Percentiles rank a stretch among this genome's conserved stretches.
Conservation (phyloP, 257 asterid genomes). For the Lycium ferocissimum region DNA sequence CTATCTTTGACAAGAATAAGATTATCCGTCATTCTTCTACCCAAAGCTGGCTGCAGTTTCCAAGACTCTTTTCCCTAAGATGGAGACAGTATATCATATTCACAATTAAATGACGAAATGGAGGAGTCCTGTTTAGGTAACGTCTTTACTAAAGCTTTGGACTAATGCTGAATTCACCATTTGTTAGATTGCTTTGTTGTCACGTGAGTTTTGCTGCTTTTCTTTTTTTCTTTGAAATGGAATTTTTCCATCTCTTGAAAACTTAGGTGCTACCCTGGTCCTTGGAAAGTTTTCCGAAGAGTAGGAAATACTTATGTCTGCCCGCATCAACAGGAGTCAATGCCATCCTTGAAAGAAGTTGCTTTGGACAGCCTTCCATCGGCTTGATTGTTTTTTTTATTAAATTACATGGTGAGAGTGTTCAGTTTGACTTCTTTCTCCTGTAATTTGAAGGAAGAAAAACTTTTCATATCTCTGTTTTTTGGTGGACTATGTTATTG, state of each 20-base stretch:
- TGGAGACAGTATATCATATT: constrained; percentile 92
- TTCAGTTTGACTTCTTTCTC: constrained; percentile 1
- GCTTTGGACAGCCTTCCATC: constrained; percentile 87
- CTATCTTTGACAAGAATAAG: constrained; percentile 51
- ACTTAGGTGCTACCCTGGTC: constrained; percentile 81
- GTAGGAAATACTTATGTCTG: constrained; percentile 59
- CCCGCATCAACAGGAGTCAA: constrained; percentile 71
- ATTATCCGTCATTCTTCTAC: constrained; percentile 90
- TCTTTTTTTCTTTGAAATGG: not conserved
- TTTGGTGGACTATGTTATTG: not conserved
- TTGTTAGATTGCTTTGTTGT: not conserved
- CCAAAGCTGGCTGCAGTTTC: constrained; percentile 88
- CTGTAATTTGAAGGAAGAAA: not conserved
- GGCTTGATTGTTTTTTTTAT: constrained; percentile 37
- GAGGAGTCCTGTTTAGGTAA: constrained; percentile 90
- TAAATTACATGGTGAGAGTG: not conserved
- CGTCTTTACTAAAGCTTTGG: not conserved
- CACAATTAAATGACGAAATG: constrained; percentile 86
- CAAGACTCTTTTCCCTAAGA: constrained; percentile 67
- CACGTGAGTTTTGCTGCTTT: not conserved
- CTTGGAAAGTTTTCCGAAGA: constrained; percentile 78
- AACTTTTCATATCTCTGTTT: not conserved
- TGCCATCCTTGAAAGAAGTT: constrained; percentile 93
- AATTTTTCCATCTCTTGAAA: not conserved
- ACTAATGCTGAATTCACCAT: not conserved